phyloP scores from a whole-genome alignment of 257 asterid genomes.

The Solanum rostratum region DNA sequence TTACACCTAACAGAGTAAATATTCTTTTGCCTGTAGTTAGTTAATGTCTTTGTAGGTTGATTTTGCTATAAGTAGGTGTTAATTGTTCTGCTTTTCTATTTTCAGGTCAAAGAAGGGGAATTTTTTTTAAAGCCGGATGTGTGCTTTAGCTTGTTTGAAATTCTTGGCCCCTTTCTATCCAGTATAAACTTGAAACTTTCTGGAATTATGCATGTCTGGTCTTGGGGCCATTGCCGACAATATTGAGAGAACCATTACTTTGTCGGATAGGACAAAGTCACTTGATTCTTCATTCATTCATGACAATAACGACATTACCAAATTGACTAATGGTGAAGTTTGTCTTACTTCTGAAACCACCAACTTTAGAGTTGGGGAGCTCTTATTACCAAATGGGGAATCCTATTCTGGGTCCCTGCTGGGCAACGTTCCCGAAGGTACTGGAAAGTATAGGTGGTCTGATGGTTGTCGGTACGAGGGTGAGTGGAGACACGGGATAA shows the following conservation, averaged over 20 bases:
- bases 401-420: constrained; percentile 54
- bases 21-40: neutral
- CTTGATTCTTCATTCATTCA: constrained; percentile 22
- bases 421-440: constrained; percentile 65
- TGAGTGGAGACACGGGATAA: constrained; percentile 94
- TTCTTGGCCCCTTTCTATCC: constrained; percentile 11
- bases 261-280: constrained; percentile 53
- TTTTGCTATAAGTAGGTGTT: neutral
- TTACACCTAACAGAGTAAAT: neutral
- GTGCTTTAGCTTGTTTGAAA: constrained; percentile 16
- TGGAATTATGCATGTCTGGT: constrained; percentile 90
- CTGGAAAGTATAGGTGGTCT: constrained; percentile 67
- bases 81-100: neutral
- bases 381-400: constrained; percentile 49
- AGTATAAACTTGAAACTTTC: constrained; percentile 23
- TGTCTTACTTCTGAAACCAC: constrained; percentile 36
- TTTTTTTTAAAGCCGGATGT: neutral
- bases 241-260: constrained; percentile 38
- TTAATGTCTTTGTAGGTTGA: neutral
- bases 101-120: neutral
- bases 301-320: constrained; percentile 20
- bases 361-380: constrained; percentile 31
- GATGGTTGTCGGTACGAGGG: constrained; percentile 88
- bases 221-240: constrained; percentile 47
- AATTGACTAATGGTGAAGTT: constrained; percentile 36